Evolutionary conservation across 2,329 filamentous ascomycete species (phyloP), one percentile per base, ranked within the genome.

Genomic region (Ceratocystis papillata): DNA sequence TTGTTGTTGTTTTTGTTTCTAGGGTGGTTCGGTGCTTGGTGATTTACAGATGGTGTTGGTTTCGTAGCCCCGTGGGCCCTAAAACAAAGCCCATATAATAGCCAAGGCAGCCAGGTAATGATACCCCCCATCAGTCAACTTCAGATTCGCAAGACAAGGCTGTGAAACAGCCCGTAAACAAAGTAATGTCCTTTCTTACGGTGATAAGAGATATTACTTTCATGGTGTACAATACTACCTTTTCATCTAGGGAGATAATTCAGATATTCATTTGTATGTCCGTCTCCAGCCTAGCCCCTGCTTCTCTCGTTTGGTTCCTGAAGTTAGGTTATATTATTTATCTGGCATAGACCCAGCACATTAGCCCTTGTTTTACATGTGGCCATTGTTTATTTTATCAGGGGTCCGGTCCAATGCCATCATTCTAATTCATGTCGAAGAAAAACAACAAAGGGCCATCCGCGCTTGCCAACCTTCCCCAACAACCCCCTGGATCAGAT

Each of bases 261-360:
- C 28, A 33, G 53, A 59, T 33, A 59, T 59, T 59, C 53, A 59
- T 59, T 59, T 22, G 53, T 20, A 59, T 59, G 53, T 59, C 28
- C 28, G 4, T 59, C 12, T 37, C 8, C 17, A 17, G 53, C 17
- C 25, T 57, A 57, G 53, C 20, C 30, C 53, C 25, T 28, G 20
- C 5, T 22, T 55, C 20, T 25, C 50, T 57, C 46, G 7, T 50
- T 22, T 20, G n/a, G 46, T 50, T 50, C 46, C n/a, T 20, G n/a
- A 50, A 7, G n/a, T 10, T 4, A 48, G 7, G 17, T n/a, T 48
- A 8, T 20, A 17, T 5, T 17, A 20, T 7, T 50, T 50, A 50
- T 7, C 46, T 20, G n/a, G n/a, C 15, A 20, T 48, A n/a, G 15
- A 50, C 6, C 45, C n/a, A 46, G 15, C n/a, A 5, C n/a, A 46